Base-by-base conservation (phyloP, 2,329 filamentous ascomycete genomes). In the Penicillium sp. region DNA sequence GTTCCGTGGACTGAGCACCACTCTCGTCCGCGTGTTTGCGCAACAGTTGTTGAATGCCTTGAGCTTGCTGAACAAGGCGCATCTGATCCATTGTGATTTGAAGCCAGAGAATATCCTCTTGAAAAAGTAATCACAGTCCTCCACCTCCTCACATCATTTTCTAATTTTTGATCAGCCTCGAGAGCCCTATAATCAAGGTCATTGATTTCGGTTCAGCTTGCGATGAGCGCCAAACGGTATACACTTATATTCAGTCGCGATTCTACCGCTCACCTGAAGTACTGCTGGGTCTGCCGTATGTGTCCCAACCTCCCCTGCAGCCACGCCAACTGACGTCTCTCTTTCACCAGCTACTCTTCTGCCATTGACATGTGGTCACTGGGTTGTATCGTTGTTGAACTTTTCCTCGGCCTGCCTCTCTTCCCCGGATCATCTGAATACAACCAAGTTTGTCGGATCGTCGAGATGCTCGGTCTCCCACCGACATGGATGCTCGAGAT, bases 331-430 rank as follows among this genome's bases (percentile, higher is more conserved):
- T 2, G 6, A n/a, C n/a, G 34, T n/a, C n/a, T 36, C 13, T n/a
- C 34, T 44, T 5, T 14, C n/a, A 34, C 14, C 57, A 83, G 81
- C 24, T 99, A 99, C 73, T 97, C 94, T 13, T 97, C 94, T 4
- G 94, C 94, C 42, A 99, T 99, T 68, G 94, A 99, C 70, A 99
- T 99, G 93, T 99, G 94, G 94, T 99, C 94, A 4, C 80, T 99
- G 43, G 94, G 94, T 50, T 99, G 94, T 75, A 99, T 99, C 63
- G 93, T 99, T 14, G 94, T 99, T 22, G 94, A 99, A 75, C 82
- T 99, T 16, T 99, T 99, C 80, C 82, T 99, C 1, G 94, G 94
- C 43, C 81, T 99, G 47, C 94, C 94, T 1, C 77, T 99, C 2
- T 99, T 99, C 74, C 94, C 94, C 7, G 94, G 94, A 27, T 97